Base-by-base conservation (phyloP, 2,329 filamentous ascomycete species). In the Penicillium sp. region DNA sequence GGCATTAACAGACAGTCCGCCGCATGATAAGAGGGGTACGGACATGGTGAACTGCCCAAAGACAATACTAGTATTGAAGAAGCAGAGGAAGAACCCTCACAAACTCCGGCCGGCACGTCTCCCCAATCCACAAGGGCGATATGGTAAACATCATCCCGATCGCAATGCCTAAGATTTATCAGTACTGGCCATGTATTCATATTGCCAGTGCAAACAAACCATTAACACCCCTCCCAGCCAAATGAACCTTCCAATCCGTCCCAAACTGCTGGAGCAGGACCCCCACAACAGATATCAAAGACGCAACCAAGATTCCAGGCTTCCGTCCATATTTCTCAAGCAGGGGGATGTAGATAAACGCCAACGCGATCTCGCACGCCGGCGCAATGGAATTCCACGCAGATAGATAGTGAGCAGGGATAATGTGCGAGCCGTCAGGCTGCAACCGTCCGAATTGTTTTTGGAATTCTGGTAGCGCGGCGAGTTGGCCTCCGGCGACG, bases 31-130 rank as follows among this genome's bases (percentile, higher is more conserved):
- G n/a, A n/a, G n/a, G 13, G 9, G 48, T 64, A 26, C 58, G 19
- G 1, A 57, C 60, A 57, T 58, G 1, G 60, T 35, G 56, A 76
- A 74, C 52, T 79, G 76, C 5, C 74, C 75, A 47, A 76, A 67
- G n/a, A 79, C 75, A 59, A 78, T 78, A 41, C 70, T 73, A 7
- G 70, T 72, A 63, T 79, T 79, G 64, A 74, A 71, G 64, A 79
- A 70, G 65, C 76, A 78, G 15, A 78, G 75, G 56, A 73, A 78
- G 56, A 78, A 75, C 5, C 76, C 76, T 11, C 76, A 70, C 8
- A n/a, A 78, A 69, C 51, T 79, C 76, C 0, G 76, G 76, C 0
- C 76, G 69, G 41, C 68, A 71, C 8, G 66, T 76, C 64, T 79
- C 76, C 17, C 76, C 76, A 56, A 78, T 78, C 75, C 75, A 79